Conservation (phyloP, 2,329 filamentous ascomycete genomes). For the Hypoxylon sp. region DNA sequence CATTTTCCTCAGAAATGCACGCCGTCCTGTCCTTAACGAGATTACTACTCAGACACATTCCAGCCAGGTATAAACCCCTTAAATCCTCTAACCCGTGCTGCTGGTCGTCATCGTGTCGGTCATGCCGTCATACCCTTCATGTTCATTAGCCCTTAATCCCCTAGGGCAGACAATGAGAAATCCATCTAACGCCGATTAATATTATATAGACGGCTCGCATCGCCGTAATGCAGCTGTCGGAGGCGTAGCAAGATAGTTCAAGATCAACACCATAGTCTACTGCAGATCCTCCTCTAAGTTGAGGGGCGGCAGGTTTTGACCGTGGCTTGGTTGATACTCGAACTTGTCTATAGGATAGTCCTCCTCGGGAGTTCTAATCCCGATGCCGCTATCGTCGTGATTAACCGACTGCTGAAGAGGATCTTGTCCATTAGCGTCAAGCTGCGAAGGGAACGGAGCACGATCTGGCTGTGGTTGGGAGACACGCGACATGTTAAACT, state of each 20-base stretch:
- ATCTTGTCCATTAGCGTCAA: conserved; percentile 62
- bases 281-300: conserved; percentile 34
- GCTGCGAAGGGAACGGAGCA: conserved; percentile 65
- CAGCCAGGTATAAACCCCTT: conserved; percentile 25
- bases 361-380: conserved; percentile 77
- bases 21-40: conserved; percentile 17
- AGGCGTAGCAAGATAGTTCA: not conserved
- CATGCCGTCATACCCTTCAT: conserved; percentile 45
- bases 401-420: conserved; percentile 61
- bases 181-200: conserved; percentile 34
- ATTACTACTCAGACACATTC: conserved; percentile 41
- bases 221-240: not conserved
- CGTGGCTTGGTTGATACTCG: conserved; percentile 60
- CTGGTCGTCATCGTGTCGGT: conserved; percentile 48
- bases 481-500: conserved; percentile 61
- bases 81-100: conserved; percentile 29
- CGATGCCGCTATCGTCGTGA: conserved; percentile 83
- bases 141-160: conserved; percentile 19
- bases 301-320: conserved; percentile 54
- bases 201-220: conserved; percentile 31
- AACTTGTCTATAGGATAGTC: conserved; percentile 75
- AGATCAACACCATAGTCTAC: not conserved
- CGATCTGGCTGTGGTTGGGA: conserved; percentile 65
- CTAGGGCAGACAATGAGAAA: conserved; percentile 35
- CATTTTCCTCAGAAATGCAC: conserved; percentile 28